A percentile compares a stretch with the other conserved stretches of the same genome.
phyloP scores from a whole-genome alignment of 2,329 filamentous ascomycete species.

The Alternaria longipes region DNA sequence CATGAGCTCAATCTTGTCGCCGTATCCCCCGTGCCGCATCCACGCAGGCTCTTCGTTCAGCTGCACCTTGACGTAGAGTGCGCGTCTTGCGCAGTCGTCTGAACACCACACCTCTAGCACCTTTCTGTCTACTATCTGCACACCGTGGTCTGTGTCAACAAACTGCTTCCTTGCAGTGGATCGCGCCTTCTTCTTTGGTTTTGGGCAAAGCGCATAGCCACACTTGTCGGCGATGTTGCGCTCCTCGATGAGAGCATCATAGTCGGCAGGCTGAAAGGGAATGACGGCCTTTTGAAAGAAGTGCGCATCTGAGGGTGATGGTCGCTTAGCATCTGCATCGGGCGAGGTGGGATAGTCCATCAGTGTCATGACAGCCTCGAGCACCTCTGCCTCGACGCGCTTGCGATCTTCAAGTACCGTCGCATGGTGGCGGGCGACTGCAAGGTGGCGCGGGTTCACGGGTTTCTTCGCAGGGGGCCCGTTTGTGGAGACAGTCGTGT shows the following conservation, averaged over 20 bases:
- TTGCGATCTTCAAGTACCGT: slow-evolving; percentile 83
- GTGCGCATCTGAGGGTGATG: slow-evolving; percentile 66
- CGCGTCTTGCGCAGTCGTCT: slow-evolving; percentile 77
- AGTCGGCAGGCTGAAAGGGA: slow-evolving; percentile 86
- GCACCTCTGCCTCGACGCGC: slow-evolving; percentile 76
- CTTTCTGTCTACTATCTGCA: slow-evolving; percentile 73
- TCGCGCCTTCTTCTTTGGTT: slow-evolving; percentile 67
- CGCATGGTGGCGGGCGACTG: slow-evolving; percentile 83
- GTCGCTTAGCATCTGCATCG: slow-evolving; percentile 61
- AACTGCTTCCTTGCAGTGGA: slow-evolving; percentile 66
- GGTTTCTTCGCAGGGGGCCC: slow-evolving; percentile 36
- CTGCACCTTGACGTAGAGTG: slow-evolving; percentile 88
- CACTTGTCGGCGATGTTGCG: slow-evolving; percentile 84
- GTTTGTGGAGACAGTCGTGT: slow-evolving; percentile 24
- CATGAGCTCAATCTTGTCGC: slow-evolving; percentile 52
- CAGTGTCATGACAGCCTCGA: slow-evolving; percentile 75
- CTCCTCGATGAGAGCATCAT: slow-evolving; percentile 87
- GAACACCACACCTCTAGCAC: slow-evolving; percentile 90
- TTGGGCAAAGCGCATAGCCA: slow-evolving; percentile 82
- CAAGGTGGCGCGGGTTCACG: slow-evolving; percentile 56
- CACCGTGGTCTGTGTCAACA: slow-evolving; percentile 66
- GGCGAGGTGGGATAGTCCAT: slow-evolving; percentile 68
- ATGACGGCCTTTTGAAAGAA: slow-evolving; percentile 73
- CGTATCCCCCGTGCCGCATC: slow-evolving; percentile 70
- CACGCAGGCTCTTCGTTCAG: slow-evolving; percentile 85